Evolutionary conservation across 495 filamentous ascomycete species (phyloP).

Genomic region (Tuber calosporum): DNA sequence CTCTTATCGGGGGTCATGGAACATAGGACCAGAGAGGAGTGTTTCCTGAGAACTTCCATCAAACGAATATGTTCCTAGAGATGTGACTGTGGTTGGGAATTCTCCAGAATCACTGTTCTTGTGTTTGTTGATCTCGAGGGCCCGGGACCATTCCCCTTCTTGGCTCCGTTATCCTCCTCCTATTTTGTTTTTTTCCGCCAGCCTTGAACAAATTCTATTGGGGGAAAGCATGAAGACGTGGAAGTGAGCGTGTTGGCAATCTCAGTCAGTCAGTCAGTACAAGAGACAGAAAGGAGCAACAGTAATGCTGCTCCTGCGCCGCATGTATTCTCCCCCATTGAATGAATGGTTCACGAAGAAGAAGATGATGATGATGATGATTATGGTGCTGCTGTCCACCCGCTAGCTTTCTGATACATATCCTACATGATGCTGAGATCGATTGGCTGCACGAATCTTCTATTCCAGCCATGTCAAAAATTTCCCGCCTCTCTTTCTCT

Average conservation of each 20-base stretch:
- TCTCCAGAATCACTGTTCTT: no score
- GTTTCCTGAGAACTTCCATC: no score
- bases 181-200: background rate
- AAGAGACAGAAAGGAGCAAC: background rate
- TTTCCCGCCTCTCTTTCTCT: background rate
- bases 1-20: no score
- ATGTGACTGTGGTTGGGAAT: no score
- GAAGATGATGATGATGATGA: background rate
- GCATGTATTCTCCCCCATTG: background rate
- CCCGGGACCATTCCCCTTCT: background rate
- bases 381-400: background rate
- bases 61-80: no score
- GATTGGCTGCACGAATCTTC: background rate
- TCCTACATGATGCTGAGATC: background rate
- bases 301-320: background rate
- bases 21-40: no score
- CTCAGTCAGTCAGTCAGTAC: background rate
- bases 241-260: slow-evolving; percentile 1
- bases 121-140: no score
- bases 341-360: background rate
- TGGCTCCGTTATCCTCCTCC: background rate
- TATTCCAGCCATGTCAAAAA: background rate
- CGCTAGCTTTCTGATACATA: background rate
- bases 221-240: background rate
- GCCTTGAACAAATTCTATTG: background rate